A percentile compares a stretch with the other conserved stretches of the same genome.
These are phyloP conservation scores for Mediolabrus comicus DNA, from an alignment of 108 stramenopile genomes.

Conservation along the genomic window DNA sequence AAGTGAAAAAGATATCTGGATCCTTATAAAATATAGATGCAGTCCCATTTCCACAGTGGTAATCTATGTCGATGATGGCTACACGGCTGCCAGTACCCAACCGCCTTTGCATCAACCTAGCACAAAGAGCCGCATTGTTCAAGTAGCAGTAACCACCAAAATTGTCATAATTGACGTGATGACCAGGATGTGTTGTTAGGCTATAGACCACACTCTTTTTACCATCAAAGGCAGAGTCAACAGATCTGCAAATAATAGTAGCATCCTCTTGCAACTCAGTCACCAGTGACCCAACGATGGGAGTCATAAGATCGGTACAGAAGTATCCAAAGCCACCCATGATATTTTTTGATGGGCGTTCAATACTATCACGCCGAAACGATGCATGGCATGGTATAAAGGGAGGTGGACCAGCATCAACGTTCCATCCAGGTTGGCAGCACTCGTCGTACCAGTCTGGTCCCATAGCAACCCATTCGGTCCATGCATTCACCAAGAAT, in stretches of 20 bases:
- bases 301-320: slow-evolving; percentile 72
- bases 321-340: slow-evolving; percentile 81
- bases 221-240: slow-evolving; percentile 28
- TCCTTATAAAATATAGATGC: slow-evolving; percentile 75
- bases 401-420: slow-evolving; percentile 16
- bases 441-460: slow-evolving; percentile 18
- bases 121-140: slow-evolving; percentile 70
- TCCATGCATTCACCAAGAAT: slow-evolving; percentile 35
- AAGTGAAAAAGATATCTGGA: slow-evolving; percentile 59
- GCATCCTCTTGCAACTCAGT: slow-evolving; percentile 68
- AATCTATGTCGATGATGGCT: slow-evolving; percentile 61
- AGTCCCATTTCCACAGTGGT: slow-evolving; percentile 81
- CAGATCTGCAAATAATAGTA: slow-evolving; percentile 44
- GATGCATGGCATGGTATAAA: slow-evolving; percentile 35
- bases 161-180: slow-evolving; percentile 70
- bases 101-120: slow-evolving; percentile 46
- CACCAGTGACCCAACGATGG: slow-evolving; percentile 51
- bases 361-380: slow-evolving; percentile 27
- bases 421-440: slow-evolving; percentile 38
- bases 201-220: slow-evolving; percentile 51
- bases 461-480: slow-evolving; percentile 34
- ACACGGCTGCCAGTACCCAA: slow-evolving; percentile 38
- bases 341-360: slow-evolving; percentile 65
- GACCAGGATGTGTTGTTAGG: slow-evolving; percentile 79
- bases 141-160: slow-evolving; percentile 88